These are phyloP conservation scores for Xylaria sp. DNA, from an alignment of 2,329 filamentous ascomycete genomes.

Conservation along the genomic window DNA sequence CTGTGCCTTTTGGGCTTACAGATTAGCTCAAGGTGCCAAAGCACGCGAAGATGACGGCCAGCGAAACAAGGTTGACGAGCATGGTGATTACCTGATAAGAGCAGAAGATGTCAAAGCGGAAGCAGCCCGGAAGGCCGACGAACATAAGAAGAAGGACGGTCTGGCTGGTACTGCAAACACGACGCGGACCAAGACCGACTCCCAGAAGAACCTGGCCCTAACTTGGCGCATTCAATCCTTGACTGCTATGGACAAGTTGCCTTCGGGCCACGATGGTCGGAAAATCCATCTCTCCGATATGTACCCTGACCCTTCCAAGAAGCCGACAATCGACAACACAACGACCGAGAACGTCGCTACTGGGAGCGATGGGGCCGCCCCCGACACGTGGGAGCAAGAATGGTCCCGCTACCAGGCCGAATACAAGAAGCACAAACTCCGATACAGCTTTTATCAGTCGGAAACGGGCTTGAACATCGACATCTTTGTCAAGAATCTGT, in stretches of 20 bases:
- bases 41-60: conserved; percentile 47
- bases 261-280: conserved; percentile 51
- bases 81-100: conserved; percentile 55
- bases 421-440: conserved; percentile 42
- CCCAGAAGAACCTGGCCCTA: conserved; percentile 48
- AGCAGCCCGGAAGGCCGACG: conserved; percentile 17
- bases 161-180: conserved; percentile 28
- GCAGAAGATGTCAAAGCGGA: conserved; percentile 40
- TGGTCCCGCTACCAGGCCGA: conserved; percentile 31
- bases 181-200: conserved; percentile 34
- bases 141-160: conserved; percentile 19
- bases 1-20: conserved; percentile 66
- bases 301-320: conserved; percentile 37
- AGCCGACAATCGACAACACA: conserved; percentile 19
- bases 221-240: conserved; percentile 57
- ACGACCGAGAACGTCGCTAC: neutral
- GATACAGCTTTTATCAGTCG: conserved; percentile 50
- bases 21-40: conserved; percentile 47
- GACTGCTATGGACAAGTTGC: conserved; percentile 50
- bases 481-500: conserved; percentile 50
- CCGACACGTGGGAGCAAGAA: conserved; percentile 35
- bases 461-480: conserved; percentile 45
- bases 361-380: neutral
- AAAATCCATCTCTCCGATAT: conserved; percentile 50
- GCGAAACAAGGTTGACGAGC: conserved; percentile 47